Evolutionary conservation across 2,329 filamentous ascomycete species (phyloP).

Genomic region (Diplodia mutila): DNA sequence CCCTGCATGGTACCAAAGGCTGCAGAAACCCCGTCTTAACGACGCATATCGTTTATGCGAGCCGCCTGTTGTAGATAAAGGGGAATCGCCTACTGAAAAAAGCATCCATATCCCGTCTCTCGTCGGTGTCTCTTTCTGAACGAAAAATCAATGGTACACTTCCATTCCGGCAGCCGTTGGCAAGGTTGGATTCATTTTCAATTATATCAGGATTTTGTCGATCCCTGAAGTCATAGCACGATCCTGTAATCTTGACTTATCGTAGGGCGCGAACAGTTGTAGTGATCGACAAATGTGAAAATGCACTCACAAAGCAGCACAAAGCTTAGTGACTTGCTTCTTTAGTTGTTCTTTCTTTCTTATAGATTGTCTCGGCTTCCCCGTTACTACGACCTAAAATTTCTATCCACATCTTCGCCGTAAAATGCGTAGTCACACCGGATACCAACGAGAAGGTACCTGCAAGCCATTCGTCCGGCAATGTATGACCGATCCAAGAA

Average conservation of each 20-base stretch:
- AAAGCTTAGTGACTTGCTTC: neutral
- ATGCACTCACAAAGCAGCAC: neutral
- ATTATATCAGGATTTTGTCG: neutral
- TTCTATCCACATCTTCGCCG: neutral
- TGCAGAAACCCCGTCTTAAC: too few species aligned
- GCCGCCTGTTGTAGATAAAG: too few species aligned
- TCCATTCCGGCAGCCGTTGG: neutral
- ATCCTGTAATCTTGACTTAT: neutral
- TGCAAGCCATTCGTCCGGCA: neutral
- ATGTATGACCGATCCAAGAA: too few species aligned
- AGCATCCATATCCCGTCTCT: neutral
- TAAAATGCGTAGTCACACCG: neutral
- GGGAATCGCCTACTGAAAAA: neutral
- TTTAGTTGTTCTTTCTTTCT: too few species aligned
- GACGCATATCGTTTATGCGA: too few species aligned
- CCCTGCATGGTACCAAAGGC: neutral
- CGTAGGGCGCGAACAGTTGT: too few species aligned
- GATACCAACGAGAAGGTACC: slow-evolving; percentile 8
- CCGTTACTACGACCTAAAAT: neutral
- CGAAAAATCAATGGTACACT: neutral
- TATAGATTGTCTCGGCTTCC: neutral
- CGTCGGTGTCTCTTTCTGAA: neutral
- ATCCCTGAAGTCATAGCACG: neutral
- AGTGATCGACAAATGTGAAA: neutral
- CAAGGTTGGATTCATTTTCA: neutral